Base-by-base conservation (phyloP, 345 rosid species). In the Salix purpurea region DNA sequence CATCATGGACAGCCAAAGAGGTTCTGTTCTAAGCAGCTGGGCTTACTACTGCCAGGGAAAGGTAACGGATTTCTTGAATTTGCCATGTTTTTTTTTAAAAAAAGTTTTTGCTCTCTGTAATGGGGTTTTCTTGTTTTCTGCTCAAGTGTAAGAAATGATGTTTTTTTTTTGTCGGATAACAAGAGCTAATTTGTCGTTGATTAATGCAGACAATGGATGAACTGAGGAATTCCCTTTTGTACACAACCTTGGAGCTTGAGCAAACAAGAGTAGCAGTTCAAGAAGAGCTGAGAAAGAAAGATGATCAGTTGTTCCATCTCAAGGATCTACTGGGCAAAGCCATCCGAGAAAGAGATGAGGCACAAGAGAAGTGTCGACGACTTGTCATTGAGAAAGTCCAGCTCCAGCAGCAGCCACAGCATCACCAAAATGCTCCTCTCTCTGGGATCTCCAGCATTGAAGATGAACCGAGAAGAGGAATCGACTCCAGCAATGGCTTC, bases 391-490 rank as follows among this genome's bases (percentile, higher is more conserved):
- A 92, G 80, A 91, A 88, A 58, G 76, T 83, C 61, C 74, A 88
- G 60, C 80, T 83, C 65, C 91, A 89, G 24, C 92, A 88, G 23
- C 85, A 87, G 10, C 82, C 46, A 12, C 80, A 54, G 24, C 83
- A 81, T 46, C 93, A 78, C 18, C 84, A 72, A 34, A 80, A 80
- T 52, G 87, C 86, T 82, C 96, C 97, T 58, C 79, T 83, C 7
- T 95, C 99, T 4, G 99, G 97, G 56, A 82, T 89, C 78, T 95
- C 97, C 40, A 88, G 96, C 91, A 85, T 93, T 69, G 99, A 95
- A 78, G 94, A 93, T 62, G 99, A 93, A 74, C 94, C 90, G 56
- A 78, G 90, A 76, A 86, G 85, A 80, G 86, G 88, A 77, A 85
- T 86, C 46, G 91, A 89, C 81, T 87, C 94, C 72, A 80, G 85